Conservation (phyloP, 2,329 filamentous ascomycete genomes). For the Pseudocercospora macadamiae region DNA sequence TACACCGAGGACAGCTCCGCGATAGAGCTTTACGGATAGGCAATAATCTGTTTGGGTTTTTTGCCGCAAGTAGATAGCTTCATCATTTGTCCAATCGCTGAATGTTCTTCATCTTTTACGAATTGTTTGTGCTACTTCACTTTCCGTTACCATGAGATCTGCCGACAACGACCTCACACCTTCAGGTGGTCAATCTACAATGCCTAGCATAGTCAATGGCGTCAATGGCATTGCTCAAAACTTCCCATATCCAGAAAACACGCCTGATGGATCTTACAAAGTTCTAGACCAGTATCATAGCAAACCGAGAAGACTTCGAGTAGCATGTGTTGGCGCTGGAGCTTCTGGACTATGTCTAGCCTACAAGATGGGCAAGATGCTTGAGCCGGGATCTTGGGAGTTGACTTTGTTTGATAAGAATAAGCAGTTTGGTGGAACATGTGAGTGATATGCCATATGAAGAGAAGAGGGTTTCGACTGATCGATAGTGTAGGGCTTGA, state of each 20-base stretch:
- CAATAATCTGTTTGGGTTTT: too few relatives aligned
- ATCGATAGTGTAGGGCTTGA: not conserved
- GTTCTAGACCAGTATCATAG: constrained; percentile 23
- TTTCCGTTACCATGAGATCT: not conserved
- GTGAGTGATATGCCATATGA: too few relatives aligned
- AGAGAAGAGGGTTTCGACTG: too few relatives aligned
- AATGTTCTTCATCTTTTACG: too few relatives aligned
- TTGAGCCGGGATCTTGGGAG: not conserved
- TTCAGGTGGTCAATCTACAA: constrained; percentile 16
- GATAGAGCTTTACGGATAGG: too few relatives aligned
- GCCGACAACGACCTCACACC: not conserved
- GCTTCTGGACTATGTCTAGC: not conserved
- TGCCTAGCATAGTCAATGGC: constrained; percentile 20
- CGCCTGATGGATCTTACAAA: constrained; percentile 16
- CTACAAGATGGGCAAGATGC: constrained; percentile 6
- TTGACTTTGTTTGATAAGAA: constrained; percentile 8
- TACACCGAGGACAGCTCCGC: constrained; percentile 9
- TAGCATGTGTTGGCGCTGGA: constrained; percentile 3
- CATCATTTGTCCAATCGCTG: too few relatives aligned
- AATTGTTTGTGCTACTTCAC: not conserved
- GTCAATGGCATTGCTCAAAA: constrained; percentile 20
- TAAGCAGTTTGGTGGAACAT: constrained; percentile 28
- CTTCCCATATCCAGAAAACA: constrained; percentile 17
- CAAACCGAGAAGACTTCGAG: not conserved
- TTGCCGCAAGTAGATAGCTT: too few relatives aligned